These are phyloP conservation scores for Metroxylon sagu DNA, from an alignment of 176 grass and related monocot species.

Conservation along the genomic window DNA sequence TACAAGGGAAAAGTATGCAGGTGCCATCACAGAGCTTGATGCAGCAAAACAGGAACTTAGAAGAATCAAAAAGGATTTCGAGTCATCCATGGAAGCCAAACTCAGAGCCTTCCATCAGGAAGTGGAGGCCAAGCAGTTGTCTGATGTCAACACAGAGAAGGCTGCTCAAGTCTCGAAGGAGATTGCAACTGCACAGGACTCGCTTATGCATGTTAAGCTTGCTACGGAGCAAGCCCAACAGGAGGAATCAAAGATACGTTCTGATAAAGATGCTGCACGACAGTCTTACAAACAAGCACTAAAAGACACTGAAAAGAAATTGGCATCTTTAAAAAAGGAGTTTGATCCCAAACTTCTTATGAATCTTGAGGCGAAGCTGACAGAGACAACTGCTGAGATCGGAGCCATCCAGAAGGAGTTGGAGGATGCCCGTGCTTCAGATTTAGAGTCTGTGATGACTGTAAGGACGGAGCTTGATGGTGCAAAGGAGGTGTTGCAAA, in stretches of 20 bases:
- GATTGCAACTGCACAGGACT: constrained; percentile 58
- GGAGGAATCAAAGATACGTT: constrained; percentile 62
- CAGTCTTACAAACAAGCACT: constrained; percentile 57
- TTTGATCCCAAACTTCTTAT: constrained; percentile 54
- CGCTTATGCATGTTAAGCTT: constrained; percentile 65
- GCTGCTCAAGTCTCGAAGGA: constrained; percentile 56
- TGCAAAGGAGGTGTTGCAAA: constrained; percentile 77
- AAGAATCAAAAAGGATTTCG: constrained; percentile 88
- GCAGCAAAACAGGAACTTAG: constrained; percentile 83
- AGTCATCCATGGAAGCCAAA: constrained; percentile 68
- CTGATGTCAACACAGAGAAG: constrained; percentile 60
- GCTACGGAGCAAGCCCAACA: constrained; percentile 68
- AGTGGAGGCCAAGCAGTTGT: constrained; percentile 56
- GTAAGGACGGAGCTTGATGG: constrained; percentile 70
- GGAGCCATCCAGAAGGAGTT: constrained; percentile 63
- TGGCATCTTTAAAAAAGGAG: constrained; percentile 61
- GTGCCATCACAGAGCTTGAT: constrained; percentile 80
- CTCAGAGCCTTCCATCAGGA: constrained; percentile 70
- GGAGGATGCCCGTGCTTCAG: constrained; percentile 52
- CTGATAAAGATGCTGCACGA: constrained; percentile 61
- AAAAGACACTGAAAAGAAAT: constrained; percentile 72
- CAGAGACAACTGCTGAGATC: constrained; percentile 60
- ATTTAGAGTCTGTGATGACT: constrained; percentile 53
- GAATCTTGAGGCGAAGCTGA: constrained; percentile 57
- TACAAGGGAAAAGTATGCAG: constrained; percentile 63